Evolutionary conservation across 2,329 filamentous ascomycete genomes (phyloP), one percentile per base, ranked within the genome.

Genomic region (Graphilbum ipis-grandicollis): DNA sequence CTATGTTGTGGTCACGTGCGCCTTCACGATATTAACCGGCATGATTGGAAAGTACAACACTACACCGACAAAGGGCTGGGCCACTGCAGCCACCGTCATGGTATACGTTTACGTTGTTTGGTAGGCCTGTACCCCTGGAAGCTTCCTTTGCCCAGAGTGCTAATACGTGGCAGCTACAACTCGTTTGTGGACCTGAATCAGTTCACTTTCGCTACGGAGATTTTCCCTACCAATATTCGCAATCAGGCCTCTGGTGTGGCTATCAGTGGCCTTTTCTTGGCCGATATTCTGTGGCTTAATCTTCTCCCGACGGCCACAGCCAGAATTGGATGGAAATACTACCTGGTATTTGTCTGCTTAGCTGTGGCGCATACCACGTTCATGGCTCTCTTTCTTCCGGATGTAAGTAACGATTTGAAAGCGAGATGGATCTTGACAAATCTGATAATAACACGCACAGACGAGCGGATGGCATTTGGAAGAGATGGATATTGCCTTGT

Each of bases 11-110:
- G 35, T 37, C 13, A 37, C 35, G 12, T 32, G 35, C 14, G 35
- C 30, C 21, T 37, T 37, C 14, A 15, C 30, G 13, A 14, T 28
- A 4, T 17, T 37, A 13, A 37, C 35, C 1, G 35, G 35, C 10
- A 37, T 37, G 35, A 37, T 37, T 23, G 35, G 35, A 18, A 37
- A 37, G 30, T 37, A 37, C 35, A 37, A 31, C 35, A 26, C 21
- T 9, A 37, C 35, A 12, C 30, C 35, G 15, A 37, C 30, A 19
- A 37, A 37, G 17, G 21, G 30, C 30, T 37, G 35, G 35, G 35
- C 35, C 4, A 19, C 35, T 3, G 35, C 35, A 1, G 35, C 35
- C 3, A 37, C 35, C 9, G 23, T 19, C 2, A 36, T 37, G 35
- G 30, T 37, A 3, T 37, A 33, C 9, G 17, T 36, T 13, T 36